These are phyloP conservation scores for Trifolium fragiferum DNA, from an alignment of 306 rosid genomes.

Conservation along the genomic window DNA sequence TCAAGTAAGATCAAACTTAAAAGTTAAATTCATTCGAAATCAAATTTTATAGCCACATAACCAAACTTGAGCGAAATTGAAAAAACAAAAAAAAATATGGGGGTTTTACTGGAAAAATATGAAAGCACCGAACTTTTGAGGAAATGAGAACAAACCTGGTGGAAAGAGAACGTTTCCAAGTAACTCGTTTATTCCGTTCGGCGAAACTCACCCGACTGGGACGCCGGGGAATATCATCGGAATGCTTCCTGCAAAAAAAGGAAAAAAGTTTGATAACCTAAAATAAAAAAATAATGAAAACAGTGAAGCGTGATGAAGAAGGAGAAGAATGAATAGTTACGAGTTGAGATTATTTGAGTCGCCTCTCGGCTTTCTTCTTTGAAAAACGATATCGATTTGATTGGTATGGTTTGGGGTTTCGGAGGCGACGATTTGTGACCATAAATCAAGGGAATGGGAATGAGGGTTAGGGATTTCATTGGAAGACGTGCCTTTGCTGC, in stretches of 20 bases:
- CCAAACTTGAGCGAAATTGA: neutral
- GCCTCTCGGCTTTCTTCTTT: constrained; percentile 60
- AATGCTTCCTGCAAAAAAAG: constrained; percentile 44
- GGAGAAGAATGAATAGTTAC: constrained; percentile 40
- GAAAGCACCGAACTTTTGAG: neutral
- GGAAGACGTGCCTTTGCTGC: no score
- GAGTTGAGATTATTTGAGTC: constrained; percentile 29
- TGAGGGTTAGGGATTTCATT: constrained; percentile 3
- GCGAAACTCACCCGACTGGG: constrained; percentile 61
- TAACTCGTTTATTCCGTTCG: constrained; percentile 63
- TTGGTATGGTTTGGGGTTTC: constrained; percentile 42
- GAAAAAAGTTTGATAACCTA: neutral
- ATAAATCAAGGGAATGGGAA: constrained; percentile 49
- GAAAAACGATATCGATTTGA: constrained; percentile 57
- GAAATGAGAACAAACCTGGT: constrained; percentile 58
- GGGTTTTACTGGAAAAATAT: neutral
- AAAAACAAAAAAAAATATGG: neutral
- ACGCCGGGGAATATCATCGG: constrained; percentile 34
- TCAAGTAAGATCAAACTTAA: no score
- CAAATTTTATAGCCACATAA: no score
- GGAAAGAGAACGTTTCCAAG: constrained; percentile 93
- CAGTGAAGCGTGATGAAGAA: neutral
- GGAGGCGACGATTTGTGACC: constrained; percentile 62
- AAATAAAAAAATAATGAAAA: neutral
- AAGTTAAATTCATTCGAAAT: no score